phyloP scores from a whole-genome alignment of 2,329 filamentous ascomycete genomes.

The Botrytis pseudocinerea region DNA sequence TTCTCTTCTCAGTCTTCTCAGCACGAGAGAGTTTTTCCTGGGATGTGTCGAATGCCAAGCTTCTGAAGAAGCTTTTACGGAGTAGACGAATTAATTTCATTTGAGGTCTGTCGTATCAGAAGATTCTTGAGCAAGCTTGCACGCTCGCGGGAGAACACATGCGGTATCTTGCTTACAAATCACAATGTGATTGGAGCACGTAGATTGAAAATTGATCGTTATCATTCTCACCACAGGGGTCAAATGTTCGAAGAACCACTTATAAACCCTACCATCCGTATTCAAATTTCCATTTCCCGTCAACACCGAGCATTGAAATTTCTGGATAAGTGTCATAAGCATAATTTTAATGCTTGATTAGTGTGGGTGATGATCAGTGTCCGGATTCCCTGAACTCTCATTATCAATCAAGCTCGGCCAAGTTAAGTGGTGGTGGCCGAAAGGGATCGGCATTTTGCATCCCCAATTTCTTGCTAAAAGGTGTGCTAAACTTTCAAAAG shows the following conservation, averaged over 20 bases:
- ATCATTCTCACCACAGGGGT: conserved; percentile 10
- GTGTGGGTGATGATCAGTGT: neutral
- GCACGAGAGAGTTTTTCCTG: neutral
- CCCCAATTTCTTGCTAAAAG: neutral
- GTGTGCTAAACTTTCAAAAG: neutral
- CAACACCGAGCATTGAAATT: neutral
- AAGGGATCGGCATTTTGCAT: conserved; percentile 1
- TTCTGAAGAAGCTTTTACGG: neutral
- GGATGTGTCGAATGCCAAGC: neutral
- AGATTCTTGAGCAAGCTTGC: neutral
- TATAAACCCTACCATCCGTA: conserved; percentile 14
- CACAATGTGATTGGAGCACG: neutral
- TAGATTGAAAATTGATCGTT: neutral
- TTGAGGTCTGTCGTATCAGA: neutral
- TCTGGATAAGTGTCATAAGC: conserved; percentile 9
- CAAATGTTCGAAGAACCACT: neutral
- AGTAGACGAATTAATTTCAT: neutral
- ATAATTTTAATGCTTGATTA: conserved; percentile 18
- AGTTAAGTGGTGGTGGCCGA: neutral
- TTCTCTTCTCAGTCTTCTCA: neutral
- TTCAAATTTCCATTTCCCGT: conserved; percentile 11
- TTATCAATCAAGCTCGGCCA: conserved; percentile 8
- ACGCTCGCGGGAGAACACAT: neutral
- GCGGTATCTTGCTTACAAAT: neutral
- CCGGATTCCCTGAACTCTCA: neutral